These are phyloP conservation scores for Microdochium bolleyi DNA, from an alignment of 2,329 filamentous ascomycete genomes.

Conservation along the genomic window DNA sequence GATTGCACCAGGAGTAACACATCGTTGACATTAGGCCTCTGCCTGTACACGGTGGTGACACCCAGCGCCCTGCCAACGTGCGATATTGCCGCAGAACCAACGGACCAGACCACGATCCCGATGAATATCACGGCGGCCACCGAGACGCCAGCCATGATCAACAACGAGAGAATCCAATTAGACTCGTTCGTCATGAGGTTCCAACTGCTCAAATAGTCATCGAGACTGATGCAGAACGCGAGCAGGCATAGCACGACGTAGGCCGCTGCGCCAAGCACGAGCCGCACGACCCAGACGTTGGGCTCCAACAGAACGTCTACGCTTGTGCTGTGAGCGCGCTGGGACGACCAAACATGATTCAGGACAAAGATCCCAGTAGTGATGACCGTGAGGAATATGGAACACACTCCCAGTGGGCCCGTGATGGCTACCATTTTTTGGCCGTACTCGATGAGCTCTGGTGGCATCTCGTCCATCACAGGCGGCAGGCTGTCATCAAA, in stretches of 20 bases:
- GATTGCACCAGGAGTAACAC: no score
- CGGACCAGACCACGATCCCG: no score
- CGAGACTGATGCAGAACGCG: neutral
- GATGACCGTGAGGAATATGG: neutral
- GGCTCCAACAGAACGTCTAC: neutral
- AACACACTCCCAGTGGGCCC: neutral
- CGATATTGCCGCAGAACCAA: no score
- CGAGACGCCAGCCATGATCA: no score
- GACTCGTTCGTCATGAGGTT: neutral
- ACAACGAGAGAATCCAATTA: no score
- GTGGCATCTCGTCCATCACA: neutral
- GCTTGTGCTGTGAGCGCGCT: neutral
- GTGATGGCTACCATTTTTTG: neutral
- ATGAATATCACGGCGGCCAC: no score
- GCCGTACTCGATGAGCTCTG: neutral
- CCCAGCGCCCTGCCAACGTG: no score
- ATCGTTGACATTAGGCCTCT: no score
- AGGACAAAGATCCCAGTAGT: neutral
- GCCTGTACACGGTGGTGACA: no score
- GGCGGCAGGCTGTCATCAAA: neutral
- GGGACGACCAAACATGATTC: neutral
- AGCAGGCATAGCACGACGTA: neutral
- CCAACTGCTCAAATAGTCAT: neutral
- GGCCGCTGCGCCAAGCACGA: neutral
- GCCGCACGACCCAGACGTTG: neutral